These are phyloP conservation scores for Xylaria flabelliformis DNA, from an alignment of 495 filamentous ascomycete genomes.

Conservation along the genomic window DNA sequence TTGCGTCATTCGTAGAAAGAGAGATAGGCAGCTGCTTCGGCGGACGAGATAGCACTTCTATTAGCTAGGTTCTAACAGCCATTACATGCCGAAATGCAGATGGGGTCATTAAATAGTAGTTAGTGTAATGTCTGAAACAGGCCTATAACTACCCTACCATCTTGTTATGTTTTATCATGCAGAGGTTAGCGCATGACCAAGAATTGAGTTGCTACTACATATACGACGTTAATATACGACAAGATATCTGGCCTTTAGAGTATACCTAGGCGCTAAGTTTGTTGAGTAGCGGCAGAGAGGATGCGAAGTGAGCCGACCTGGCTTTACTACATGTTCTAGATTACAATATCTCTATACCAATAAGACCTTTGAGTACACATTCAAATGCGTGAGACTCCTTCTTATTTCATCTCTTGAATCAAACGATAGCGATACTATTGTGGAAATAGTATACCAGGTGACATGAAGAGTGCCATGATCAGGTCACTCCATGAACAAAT, in stretches of 20 bases:
- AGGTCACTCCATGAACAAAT: not conserved
- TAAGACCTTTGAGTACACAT: not conserved
- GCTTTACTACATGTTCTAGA: not conserved
- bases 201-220: not conserved
- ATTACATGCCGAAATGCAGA: not conserved
- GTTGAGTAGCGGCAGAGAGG: not conserved
- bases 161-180: not conserved
- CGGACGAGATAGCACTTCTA: not conserved
- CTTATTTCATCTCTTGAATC: not conserved
- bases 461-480: not conserved
- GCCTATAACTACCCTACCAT: not conserved
- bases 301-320: not conserved
- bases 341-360: not conserved
- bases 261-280: not conserved
- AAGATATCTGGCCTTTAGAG: not conserved
- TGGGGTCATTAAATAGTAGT: not conserved
- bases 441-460: not conserved
- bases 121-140: not conserved
- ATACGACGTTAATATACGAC: not conserved
- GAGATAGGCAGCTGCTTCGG: not conserved
- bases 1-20: not conserved
- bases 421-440: not conserved
- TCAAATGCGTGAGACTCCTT: not conserved
- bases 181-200: not conserved
- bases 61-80: not conserved